A percentile compares a stretch with the other conserved stretches of the same genome.
These are phyloP conservation scores for Zoysia matrella DNA, from an alignment of 202 grass and related monocot genomes.

Conservation along the genomic window DNA sequence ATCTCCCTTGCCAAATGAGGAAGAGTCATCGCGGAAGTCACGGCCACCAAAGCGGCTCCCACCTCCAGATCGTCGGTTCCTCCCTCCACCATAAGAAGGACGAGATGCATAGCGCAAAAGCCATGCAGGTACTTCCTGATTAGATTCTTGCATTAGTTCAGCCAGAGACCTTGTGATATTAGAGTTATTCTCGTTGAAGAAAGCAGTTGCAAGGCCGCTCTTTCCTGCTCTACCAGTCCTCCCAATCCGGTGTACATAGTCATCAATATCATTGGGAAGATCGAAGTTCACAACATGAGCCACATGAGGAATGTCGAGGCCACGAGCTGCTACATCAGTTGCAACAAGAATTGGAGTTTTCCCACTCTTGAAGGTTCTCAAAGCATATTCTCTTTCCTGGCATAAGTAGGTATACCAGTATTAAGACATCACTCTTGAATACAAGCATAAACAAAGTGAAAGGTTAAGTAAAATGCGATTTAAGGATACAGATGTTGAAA, in stretches of 20 bases:
- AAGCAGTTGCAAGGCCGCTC: conserved; percentile 78
- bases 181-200: conserved; percentile 79
- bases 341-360: conserved; percentile 86
- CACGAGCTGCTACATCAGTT: conserved; percentile 59
- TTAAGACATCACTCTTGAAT: not conserved
- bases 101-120: conserved; percentile 64
- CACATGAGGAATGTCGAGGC: too few relatives aligned
- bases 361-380: conserved; percentile 81
- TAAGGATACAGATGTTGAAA: conserved; percentile 15
- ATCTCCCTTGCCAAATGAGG: conserved; percentile 56
- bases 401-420: conserved; percentile 13
- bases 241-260: conserved; percentile 48
- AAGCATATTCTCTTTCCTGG: conserved; percentile 82
- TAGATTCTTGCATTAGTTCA: conserved; percentile 87
- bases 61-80: conserved; percentile 62
- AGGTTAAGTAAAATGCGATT: not conserved
- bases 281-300: too few relatives aligned
- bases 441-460: conserved; percentile 17
- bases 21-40: conserved; percentile 78
- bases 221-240: conserved; percentile 85
- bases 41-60: conserved; percentile 69
- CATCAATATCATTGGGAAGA: too few relatives aligned
- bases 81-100: conserved; percentile 58
- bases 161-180: conserved; percentile 61
- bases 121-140: conserved; percentile 84